Evolutionary conservation across 352 stramenopile species (phyloP).

Genomic region (Ophiocytium majus): DNA sequence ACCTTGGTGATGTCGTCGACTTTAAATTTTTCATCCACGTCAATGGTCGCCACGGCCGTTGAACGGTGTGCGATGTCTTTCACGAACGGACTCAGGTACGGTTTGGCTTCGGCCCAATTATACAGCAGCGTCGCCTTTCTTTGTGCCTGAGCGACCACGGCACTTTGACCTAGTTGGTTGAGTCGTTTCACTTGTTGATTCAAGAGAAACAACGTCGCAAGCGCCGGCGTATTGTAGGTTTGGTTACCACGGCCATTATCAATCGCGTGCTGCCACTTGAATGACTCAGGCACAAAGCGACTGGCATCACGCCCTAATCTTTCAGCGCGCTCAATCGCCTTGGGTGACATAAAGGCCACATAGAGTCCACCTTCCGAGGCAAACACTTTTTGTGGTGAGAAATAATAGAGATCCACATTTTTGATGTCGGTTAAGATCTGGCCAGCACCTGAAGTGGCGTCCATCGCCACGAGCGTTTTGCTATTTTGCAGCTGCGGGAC

Average conservation of each 20-base stretch:
- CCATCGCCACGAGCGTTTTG: background rate
- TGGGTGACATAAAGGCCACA: background rate
- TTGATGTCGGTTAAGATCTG: background rate
- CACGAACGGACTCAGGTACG: conserved; percentile 3
- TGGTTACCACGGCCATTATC: background rate
- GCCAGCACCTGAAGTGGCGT: background rate
- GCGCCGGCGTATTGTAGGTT: background rate
- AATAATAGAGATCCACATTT: background rate
- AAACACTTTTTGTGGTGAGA: conserved; percentile 11
- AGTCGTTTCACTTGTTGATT: background rate
- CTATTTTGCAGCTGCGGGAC: background rate
- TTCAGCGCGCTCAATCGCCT: background rate
- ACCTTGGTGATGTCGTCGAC: background rate
- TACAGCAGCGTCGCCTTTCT: background rate
- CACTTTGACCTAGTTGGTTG: background rate
- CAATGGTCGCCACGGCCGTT: background rate
- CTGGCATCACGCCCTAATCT: background rate
- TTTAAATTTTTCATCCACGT: background rate
- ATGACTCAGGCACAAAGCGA: background rate
- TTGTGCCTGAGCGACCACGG: background rate
- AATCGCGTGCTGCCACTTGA: conserved; percentile 7
- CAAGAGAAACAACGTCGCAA: background rate
- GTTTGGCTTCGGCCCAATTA: conserved; percentile 4
- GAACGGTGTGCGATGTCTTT: background rate
- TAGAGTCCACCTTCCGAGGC: conserved; percentile 7